These are phyloP conservation scores for Sabuloglossum arenarium DNA, from an alignment of 495 filamentous ascomycete genomes.

Conservation along the genomic window DNA sequence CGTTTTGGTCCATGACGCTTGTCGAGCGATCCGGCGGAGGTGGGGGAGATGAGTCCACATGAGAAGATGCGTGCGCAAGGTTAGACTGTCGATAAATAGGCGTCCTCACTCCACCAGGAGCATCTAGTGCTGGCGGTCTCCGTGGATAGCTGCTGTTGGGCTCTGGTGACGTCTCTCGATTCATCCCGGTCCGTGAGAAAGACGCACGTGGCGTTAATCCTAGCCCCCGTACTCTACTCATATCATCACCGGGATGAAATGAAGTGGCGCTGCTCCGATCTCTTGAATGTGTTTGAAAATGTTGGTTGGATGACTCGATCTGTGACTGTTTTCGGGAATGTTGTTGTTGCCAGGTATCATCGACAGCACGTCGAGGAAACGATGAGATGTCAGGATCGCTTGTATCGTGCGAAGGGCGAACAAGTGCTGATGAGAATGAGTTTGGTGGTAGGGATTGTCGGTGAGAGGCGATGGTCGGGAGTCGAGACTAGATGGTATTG, in stretches of 20 bases:
- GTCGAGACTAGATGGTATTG: constrained; percentile 8
- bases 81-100: not conserved
- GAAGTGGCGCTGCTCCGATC: not conserved
- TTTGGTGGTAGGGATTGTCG: constrained; percentile 12
- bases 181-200: not conserved
- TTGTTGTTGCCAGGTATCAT: not conserved
- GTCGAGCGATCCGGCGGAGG: not conserved
- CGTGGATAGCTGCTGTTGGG: not conserved
- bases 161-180: not conserved
- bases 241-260: not conserved
- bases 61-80: not conserved
- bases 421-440: constrained; percentile 6
- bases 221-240: not conserved
- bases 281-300: not conserved
- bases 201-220: not conserved
- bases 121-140: not conserved
- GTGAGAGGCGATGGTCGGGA: constrained; percentile 8
- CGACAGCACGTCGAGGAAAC: not conserved
- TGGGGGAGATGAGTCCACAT: not conserved
- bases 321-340: not conserved
- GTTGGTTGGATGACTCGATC: not conserved
- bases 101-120: not conserved
- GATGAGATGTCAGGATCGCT: not conserved
- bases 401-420: not conserved
- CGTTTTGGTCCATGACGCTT: not conserved